Base-by-base conservation (phyloP, 441 rosid species). In the Populus hybrid region DNA sequence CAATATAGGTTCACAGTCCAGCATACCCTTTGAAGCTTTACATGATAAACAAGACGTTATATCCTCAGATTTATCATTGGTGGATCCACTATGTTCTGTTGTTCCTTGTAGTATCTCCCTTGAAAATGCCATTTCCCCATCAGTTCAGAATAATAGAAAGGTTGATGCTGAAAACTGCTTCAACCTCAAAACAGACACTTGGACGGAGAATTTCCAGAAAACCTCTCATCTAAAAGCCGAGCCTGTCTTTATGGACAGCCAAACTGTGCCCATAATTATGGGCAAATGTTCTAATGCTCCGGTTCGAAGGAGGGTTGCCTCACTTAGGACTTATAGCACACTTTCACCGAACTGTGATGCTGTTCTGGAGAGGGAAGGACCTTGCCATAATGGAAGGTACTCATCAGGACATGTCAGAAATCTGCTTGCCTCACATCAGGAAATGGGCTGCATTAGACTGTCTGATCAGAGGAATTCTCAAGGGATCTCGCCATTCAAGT, bases 1-100 rank as follows among this genome's bases (percentile, higher is more conserved):
- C 68, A 80, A 79, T 65, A 76, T 77, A 73, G 80, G 83, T 74
- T 86, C 89, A 76, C 86, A 82, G 77, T 79, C 81, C 67, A 89
- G 88, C 46, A 64, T 80, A 70, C 83, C 30, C 18, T 83, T 81
- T 72, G 83, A 69, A 79, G 88, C 86, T 74, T 76, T 79, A 73
- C 66, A 69, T 18, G 81, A 80, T 32, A 78, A 80, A 76, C 86
- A 87, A 80, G 92, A 87, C 76, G 83, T 81, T 75, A 80, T 73
- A 74, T 89, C 86, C 64, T 86, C 85, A 57, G 74, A 82, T 84
- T 77, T 73, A 28, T 82, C 90, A 5, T 79, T 68, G 63, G 80
- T 80, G 57, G 96, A 90, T 82, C 92, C 93, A 81, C 96, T 92
- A 81, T 90, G 94, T 84, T 90, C 94, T 26, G 50, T 90, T 82